phyloP scores from a whole-genome alignment of 208 protist genomes.

The Crithidia brevicula region DNA sequence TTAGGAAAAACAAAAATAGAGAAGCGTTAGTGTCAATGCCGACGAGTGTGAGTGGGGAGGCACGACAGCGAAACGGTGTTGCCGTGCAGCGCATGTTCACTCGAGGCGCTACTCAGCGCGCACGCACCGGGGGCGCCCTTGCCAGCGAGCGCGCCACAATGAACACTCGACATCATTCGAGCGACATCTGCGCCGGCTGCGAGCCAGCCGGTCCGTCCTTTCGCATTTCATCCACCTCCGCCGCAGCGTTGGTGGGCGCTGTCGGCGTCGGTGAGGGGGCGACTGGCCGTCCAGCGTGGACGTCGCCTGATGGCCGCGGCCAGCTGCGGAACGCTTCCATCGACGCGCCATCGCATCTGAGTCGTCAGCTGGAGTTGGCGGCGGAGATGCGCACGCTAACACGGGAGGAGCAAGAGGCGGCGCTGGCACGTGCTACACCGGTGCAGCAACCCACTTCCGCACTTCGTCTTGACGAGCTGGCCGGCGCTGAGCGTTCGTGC shows the following conservation, averaged over 20 bases:
- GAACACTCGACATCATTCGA: background rate
- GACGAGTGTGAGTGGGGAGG: constrained; percentile 7
- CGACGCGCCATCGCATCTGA: constrained; percentile 42
- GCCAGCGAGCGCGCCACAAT: background rate
- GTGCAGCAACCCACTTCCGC: constrained; percentile 5
- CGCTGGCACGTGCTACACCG: constrained; percentile 8
- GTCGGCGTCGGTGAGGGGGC: background rate
- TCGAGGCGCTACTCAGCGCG: background rate
- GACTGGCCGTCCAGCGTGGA: constrained; percentile 25
- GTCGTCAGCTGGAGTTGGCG: constrained; percentile 51
- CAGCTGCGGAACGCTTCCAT: constrained; percentile 22
- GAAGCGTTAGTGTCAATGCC: too few relatives aligned
- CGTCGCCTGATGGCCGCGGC: constrained; percentile 23
- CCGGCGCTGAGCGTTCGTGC: constrained; percentile 39
- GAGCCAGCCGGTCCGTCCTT: constrained; percentile 6
- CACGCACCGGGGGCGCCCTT: background rate
- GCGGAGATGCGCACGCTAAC: constrained; percentile 36
- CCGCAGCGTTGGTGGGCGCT: constrained; percentile 21
- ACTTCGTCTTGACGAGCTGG: background rate
- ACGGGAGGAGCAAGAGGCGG: constrained; percentile 8
- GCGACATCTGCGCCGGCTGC: constrained; percentile 3
- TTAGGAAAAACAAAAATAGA: too few relatives aligned
- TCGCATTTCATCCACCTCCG: constrained; percentile 20
- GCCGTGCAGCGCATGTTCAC: constrained; percentile 56
- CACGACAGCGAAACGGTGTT: constrained; percentile 42